These are phyloP conservation scores for Striga hermonthica DNA, from an alignment of 305 asterid genomes.

Conservation along the genomic window DNA sequence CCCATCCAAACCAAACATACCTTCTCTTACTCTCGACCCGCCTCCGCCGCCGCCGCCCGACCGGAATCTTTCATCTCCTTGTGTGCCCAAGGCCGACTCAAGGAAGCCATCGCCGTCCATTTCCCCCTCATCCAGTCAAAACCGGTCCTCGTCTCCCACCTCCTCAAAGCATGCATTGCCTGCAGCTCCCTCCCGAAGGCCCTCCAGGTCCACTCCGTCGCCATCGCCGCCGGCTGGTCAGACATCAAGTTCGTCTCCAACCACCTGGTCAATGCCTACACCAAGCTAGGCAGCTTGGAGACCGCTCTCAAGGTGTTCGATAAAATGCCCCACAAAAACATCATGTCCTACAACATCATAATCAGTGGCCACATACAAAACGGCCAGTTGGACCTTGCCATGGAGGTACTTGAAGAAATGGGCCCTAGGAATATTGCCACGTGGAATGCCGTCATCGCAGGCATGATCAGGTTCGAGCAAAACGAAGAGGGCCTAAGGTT, in stretches of 20 bases:
- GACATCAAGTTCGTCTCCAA: slow-evolving; percentile 56
- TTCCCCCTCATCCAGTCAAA: slow-evolving; percentile 43
- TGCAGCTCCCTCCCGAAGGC: slow-evolving; percentile 42
- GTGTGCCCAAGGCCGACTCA: slow-evolving; percentile 52
- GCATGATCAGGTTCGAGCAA: slow-evolving; percentile 54
- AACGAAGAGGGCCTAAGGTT: slow-evolving; percentile 56
- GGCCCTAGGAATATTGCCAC: slow-evolving; percentile 63
- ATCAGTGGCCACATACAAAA: slow-evolving; percentile 65
- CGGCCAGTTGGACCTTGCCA: slow-evolving; percentile 56
- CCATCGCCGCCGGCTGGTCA: slow-evolving; percentile 52
- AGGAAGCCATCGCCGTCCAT: slow-evolving; percentile 51
- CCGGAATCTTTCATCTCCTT: slow-evolving; percentile 42
- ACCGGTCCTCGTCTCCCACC: slow-evolving; percentile 60
- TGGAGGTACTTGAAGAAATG: slow-evolving; percentile 63
- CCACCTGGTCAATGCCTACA: slow-evolving; percentile 59
- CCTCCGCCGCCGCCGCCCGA: slow-evolving; percentile 26
- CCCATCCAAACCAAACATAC: slow-evolving; percentile 27
- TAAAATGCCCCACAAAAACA: slow-evolving; percentile 58
- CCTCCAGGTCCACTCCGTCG: slow-evolving; percentile 69
- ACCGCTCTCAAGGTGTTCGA: slow-evolving; percentile 55
- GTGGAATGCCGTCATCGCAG: slow-evolving; percentile 85
- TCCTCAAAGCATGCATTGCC: slow-evolving; percentile 62
- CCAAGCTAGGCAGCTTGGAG: slow-evolving; percentile 49
- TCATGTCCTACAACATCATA: slow-evolving; percentile 76
- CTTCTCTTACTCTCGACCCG: slow-evolving; percentile 20